These are phyloP conservation scores for Lagenidium sp. DNA, from an alignment of 352 stramenopile genomes.

Conservation along the genomic window DNA sequence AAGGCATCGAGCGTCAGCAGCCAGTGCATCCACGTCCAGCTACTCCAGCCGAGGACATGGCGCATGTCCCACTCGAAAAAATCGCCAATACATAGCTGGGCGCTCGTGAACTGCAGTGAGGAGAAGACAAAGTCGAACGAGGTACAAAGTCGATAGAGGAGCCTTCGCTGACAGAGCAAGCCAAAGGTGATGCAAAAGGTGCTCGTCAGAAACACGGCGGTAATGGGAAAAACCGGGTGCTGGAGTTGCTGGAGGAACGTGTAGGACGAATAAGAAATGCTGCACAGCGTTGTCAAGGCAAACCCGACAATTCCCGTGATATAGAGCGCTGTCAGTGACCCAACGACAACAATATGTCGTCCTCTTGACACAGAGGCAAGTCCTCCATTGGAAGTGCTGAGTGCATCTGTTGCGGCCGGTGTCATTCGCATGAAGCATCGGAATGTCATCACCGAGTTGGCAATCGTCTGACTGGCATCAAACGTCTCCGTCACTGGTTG, in stretches of 20 bases:
- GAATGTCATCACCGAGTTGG: too few relatives aligned
- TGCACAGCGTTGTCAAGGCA: too few relatives aligned
- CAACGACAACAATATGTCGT: too few relatives aligned
- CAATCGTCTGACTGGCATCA: too few relatives aligned
- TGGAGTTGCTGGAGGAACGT: neutral
- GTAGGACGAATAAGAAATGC: too few relatives aligned
- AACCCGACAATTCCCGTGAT: too few relatives aligned
- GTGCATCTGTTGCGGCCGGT: too few relatives aligned
- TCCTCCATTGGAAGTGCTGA: too few relatives aligned
- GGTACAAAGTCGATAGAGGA: slow-evolving; percentile 13
- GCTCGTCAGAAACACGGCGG: neutral
- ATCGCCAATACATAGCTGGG: slow-evolving; percentile 7
- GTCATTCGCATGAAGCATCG: too few relatives aligned
- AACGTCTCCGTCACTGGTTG: too few relatives aligned
- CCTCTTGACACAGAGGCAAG: too few relatives aligned
- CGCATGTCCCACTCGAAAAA: slow-evolving; percentile 16
- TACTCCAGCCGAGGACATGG: slow-evolving; percentile 8
- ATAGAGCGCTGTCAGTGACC: too few relatives aligned
- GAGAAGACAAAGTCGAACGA: slow-evolving; percentile 24
- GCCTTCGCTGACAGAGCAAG: slow-evolving; percentile 12
- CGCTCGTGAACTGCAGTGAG: slow-evolving; percentile 13
- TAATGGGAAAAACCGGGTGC: neutral
- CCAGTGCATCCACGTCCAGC: slow-evolving; percentile 26
- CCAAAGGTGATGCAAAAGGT: slow-evolving; percentile 14
- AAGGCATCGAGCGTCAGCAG: slow-evolving; percentile 20